phyloP scores from a whole-genome alignment of 768 basidiomycete genomes.

The Tricholoma matsutake region DNA sequence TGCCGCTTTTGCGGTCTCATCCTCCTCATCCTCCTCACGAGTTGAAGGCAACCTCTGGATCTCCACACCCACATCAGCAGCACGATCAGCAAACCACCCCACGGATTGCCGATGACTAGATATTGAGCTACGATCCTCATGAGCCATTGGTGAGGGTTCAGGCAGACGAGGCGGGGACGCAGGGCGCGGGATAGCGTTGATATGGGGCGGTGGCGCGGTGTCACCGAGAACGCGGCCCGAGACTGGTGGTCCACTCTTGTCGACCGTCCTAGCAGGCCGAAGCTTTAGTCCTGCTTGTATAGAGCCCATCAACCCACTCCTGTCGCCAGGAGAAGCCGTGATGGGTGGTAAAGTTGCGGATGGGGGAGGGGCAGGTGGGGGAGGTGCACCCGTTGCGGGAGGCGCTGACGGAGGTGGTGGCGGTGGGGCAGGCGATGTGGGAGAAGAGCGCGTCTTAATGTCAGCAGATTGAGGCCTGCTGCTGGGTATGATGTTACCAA shows the following conservation, averaged over 20 bases:
- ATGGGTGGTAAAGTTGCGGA: constrained; percentile 28
- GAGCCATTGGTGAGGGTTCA: constrained; percentile 27
- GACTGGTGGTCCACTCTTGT: constrained; percentile 68
- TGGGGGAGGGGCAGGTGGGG: constrained; percentile 33
- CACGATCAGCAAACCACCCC: constrained; percentile 89
- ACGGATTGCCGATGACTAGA: constrained; percentile 70
- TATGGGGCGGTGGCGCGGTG: constrained; percentile 64
- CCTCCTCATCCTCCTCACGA: constrained; percentile 61
- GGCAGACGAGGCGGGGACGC: constrained; percentile 37
- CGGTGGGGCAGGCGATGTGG: constrained; percentile 32
- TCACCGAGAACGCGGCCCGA: constrained; percentile 83
- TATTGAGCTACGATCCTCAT: constrained; percentile 18
- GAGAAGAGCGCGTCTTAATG: constrained; percentile 49
- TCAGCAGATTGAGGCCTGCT: constrained; percentile 57
- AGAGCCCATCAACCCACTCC: constrained; percentile 66
- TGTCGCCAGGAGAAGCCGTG: constrained; percentile 42
- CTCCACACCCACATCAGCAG: constrained; percentile 57
- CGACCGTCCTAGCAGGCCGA: constrained; percentile 75
- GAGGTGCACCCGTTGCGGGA: constrained; percentile 32
- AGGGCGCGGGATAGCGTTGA: constrained; percentile 45
- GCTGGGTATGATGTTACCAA: constrained; percentile 64
- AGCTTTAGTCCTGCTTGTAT: constrained; percentile 78
- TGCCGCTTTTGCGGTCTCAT: constrained; percentile 25
- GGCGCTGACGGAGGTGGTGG: constrained; percentile 30
- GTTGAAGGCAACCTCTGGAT: constrained; percentile 48